Percentiles rank a stretch among this genome's conserved stretches.
Conservation (phyloP, 2,329 filamentous ascomycete species). For the Truncatella angustata region DNA sequence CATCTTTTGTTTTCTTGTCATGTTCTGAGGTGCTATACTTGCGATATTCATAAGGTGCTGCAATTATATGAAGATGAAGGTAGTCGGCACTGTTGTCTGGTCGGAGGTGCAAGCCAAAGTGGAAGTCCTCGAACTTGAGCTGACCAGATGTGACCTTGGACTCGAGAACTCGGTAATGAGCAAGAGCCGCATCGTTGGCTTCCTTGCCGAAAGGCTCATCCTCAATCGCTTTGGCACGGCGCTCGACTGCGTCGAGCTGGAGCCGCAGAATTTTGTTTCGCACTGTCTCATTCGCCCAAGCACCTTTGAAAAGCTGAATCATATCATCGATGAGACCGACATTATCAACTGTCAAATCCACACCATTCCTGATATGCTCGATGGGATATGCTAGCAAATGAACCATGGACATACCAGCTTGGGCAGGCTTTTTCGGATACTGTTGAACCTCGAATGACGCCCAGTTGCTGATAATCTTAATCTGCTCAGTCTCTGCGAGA, state of each 20-base stretch:
- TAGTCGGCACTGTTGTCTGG: conserved; percentile 7
- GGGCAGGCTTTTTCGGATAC: conserved; percentile 5
- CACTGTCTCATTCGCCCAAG: neutral
- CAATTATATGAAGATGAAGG: conserved; percentile 10
- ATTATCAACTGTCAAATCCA: neutral
- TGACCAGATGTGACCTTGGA: neutral
- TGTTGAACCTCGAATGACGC: conserved; percentile 10
- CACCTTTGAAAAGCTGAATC: neutral
- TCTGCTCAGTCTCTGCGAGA: neutral
- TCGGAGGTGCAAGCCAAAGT: conserved; percentile 5
- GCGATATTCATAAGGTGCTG: conserved; percentile 5
- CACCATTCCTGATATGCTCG: neutral
- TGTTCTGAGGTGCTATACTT: conserved; percentile 8
- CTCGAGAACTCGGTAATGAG: neutral
- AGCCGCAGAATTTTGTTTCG: neutral
- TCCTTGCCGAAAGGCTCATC: conserved; percentile 1
- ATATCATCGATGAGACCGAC: conserved; percentile 7
- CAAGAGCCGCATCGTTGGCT: neutral
- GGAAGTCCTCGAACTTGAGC: neutral
- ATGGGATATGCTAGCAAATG: conserved; percentile 6
- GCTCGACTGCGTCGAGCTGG: conserved; percentile 5
- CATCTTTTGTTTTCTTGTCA: conserved; percentile 10
- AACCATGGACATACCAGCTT: conserved; percentile 10
- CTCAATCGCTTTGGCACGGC: neutral
- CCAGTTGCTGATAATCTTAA: conserved; percentile 6